Evolutionary conservation across 306 rosid genomes (phyloP), one percentile per base, ranked within the genome.

Genomic region (Argentina anserina): DNA sequence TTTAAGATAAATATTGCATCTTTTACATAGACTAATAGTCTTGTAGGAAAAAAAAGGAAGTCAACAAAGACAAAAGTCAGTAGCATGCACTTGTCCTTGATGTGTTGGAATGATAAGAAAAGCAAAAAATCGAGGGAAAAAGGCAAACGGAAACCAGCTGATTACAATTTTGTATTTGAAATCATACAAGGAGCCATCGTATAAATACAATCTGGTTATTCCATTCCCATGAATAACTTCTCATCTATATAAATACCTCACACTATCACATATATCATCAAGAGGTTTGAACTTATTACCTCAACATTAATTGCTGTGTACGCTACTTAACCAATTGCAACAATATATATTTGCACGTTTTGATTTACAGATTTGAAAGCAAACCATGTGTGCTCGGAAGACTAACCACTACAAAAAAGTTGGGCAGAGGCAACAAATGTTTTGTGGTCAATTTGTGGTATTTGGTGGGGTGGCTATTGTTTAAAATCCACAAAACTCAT

Each of bases 31-130:
- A 47, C 7, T 6, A 6, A 65, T 25, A 65, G 36, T 5, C 36
- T 33, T 2, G 3, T 8, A 2, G 13, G 18, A 0, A 55, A 50
- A 55, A 14, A 62, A 37, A 29, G 60, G 64, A 72, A 52, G 67
- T 36, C 31, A 70, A 23, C 47, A 23, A 50, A 36, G 71, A 47
- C 20, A 33, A 77, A 23, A 59, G 62, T 34, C 73, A 73, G 8
- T 9, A 46, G 59, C 15, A 65, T 59, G 49, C 36, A 64, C 15
- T 11, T 11, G 84, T 76, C 68, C 69, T 68, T 43, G 63, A 3
- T 53, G 62, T 28, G 52, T 77, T 21, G 78, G 65, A 67, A 40
- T 67, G 71, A 42, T 52, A 47, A 46, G 36, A 56, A 65, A 49
- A 53, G 65, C 12, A 20, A 77, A 62, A 81, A n/a, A n/a, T n/a